These are phyloP conservation scores for Sporothrix brasiliensis DNA, from an alignment of 2,329 filamentous ascomycete species.

Conservation along the genomic window DNA sequence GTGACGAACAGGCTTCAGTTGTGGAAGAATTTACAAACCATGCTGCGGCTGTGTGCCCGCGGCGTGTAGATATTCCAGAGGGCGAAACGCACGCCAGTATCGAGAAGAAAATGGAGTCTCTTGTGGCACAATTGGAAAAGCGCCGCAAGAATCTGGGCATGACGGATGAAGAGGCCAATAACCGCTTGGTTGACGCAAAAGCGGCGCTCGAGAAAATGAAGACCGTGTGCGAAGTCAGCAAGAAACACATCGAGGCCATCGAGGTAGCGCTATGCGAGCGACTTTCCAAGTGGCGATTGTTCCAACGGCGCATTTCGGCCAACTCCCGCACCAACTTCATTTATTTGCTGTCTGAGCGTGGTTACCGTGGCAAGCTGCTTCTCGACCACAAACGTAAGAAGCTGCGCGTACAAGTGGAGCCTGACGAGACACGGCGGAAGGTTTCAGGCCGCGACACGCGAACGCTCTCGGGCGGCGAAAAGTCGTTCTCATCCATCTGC, in stretches of 20 bases:
- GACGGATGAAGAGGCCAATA: slow-evolving; percentile 65
- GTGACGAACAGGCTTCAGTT: slow-evolving; percentile 50
- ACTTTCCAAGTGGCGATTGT: slow-evolving; percentile 74
- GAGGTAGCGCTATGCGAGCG: slow-evolving; percentile 68
- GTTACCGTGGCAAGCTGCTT: slow-evolving; percentile 79
- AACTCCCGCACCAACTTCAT: slow-evolving; percentile 83
- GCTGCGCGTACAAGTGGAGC: slow-evolving; percentile 76
- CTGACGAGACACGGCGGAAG: slow-evolving; percentile 68
- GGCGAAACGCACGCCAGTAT: slow-evolving; percentile 64
- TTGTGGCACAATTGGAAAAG: slow-evolving; percentile 61
- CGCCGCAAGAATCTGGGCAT: slow-evolving; percentile 63
- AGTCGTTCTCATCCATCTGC: slow-evolving; percentile 97
- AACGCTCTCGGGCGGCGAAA: slow-evolving; percentile 93
- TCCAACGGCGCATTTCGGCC: slow-evolving; percentile 83
- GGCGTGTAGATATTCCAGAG: slow-evolving; percentile 64
- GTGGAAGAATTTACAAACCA: slow-evolving; percentile 59
- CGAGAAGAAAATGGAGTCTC: slow-evolving; percentile 56
- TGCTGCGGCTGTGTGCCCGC: slow-evolving; percentile 56
- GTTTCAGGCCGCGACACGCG: slow-evolving; percentile 79
- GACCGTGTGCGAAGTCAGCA: slow-evolving; percentile 51
- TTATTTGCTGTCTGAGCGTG: slow-evolving; percentile 84
- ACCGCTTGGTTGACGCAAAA: slow-evolving; percentile 49
- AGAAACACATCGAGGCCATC: slow-evolving; percentile 48
- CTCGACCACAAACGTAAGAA: slow-evolving; percentile 75
- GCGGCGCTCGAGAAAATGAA: slow-evolving; percentile 48